These are phyloP conservation scores for Buxus sempervirens DNA, from an alignment of 164 flowering plant species.

Conservation along the genomic window DNA sequence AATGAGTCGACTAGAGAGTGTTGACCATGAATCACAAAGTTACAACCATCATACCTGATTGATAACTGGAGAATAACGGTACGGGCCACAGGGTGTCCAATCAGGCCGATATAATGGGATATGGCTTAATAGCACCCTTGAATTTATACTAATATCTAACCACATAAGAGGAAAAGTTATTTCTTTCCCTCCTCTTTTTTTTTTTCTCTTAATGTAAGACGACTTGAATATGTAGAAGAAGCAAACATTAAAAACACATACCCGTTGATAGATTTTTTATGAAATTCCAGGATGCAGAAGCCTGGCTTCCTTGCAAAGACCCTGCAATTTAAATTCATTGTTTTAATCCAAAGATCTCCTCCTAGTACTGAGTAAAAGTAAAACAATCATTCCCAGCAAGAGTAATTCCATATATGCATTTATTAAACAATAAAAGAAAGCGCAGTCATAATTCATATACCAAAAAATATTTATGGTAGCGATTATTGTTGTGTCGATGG, in stretches of 20 bases:
- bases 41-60: conserved; percentile 55
- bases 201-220: not conserved
- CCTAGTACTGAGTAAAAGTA: not conserved
- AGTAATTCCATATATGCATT: not conserved
- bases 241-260: conserved; percentile 24
- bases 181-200: not conserved
- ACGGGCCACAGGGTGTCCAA: conserved; percentile 68
- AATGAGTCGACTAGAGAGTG: too few species aligned
- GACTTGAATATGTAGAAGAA: not conserved
- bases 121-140: conserved; percentile 82
- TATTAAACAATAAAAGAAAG: not conserved
- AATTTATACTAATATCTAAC: conserved; percentile 36
- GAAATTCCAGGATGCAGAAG: conserved; percentile 62
- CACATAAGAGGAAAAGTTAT: not conserved
- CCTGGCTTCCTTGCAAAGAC: conserved; percentile 26
- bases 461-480: not conserved
- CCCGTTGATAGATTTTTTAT: conserved; percentile 60
- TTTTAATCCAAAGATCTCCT: not conserved
- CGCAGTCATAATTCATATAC: not conserved
- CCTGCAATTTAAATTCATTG: conserved; percentile 39
- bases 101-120: conserved; percentile 85
- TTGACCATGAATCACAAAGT: not conserved
- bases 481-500: not conserved
- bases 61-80: conserved; percentile 66
- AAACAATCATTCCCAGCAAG: not conserved